Percentiles rank a stretch among this genome's conserved stretches.
phyloP scores from a whole-genome alignment of 139 green algal species.

The Parachlorella kessleri region DNA sequence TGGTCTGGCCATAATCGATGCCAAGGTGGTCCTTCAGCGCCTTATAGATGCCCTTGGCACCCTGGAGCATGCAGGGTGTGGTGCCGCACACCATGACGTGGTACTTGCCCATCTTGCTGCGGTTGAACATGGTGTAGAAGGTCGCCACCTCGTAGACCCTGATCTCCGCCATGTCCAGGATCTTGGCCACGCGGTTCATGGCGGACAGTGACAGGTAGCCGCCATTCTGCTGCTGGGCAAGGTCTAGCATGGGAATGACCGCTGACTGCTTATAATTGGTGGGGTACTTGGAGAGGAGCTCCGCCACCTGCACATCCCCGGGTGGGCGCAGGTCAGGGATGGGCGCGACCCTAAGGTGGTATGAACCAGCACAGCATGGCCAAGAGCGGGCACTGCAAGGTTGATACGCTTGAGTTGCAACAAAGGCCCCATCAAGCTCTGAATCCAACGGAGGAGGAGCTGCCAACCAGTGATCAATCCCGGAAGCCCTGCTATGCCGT shows the following conservation, averaged over 20 bases:
- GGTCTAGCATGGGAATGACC: slow-evolving; percentile 94
- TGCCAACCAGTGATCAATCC: too few relatives aligned
- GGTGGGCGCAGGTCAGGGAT: too few relatives aligned
- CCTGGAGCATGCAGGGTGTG: slow-evolving; percentile 91
- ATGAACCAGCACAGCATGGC: too few relatives aligned
- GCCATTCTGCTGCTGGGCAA: slow-evolving; percentile 97
- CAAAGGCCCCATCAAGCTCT: too few relatives aligned
- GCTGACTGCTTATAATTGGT: slow-evolving; percentile 95
- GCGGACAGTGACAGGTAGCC: slow-evolving; percentile 89
- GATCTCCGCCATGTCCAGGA: slow-evolving; percentile 90
- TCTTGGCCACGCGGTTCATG: slow-evolving; percentile 91
- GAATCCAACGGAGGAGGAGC: too few relatives aligned
- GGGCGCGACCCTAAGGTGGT: too few relatives aligned
- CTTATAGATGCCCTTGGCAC: slow-evolving; percentile 75
- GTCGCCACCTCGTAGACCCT: slow-evolving; percentile 98
- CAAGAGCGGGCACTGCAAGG: too few relatives aligned
- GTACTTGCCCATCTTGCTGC: slow-evolving; percentile 94
- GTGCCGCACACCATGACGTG: slow-evolving; percentile 98
- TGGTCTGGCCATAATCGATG: slow-evolving; percentile 74
- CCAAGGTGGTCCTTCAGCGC: slow-evolving; percentile 79
- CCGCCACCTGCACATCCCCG: slow-evolving; percentile 56
- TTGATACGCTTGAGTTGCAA: too few relatives aligned
- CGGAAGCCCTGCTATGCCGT: too few relatives aligned
- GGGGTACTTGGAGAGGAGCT: slow-evolving; percentile 90
- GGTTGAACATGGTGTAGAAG: slow-evolving; percentile 99